These are phyloP conservation scores for Helenozyma rhizophorensis DNA, from an alignment of 805 yeast species.

Conservation along the genomic window DNA sequence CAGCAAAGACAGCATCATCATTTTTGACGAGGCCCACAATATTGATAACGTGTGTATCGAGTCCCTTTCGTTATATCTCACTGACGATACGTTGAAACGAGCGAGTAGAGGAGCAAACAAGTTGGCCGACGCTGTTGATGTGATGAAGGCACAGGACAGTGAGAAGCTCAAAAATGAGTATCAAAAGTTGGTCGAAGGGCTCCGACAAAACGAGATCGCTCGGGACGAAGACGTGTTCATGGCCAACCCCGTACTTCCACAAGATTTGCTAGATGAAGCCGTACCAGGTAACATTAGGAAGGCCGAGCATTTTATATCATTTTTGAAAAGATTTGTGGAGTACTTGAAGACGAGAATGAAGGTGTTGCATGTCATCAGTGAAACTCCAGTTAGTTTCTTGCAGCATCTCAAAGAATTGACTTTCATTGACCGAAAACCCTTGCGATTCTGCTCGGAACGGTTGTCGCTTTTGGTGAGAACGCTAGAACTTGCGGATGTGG, in stretches of 20 bases:
- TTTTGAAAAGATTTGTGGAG: conserved; percentile 87
- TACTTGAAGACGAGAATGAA: conserved; percentile 96
- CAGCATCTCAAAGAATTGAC: conserved; percentile 92
- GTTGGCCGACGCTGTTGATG: conserved; percentile 75
- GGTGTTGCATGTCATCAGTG: conserved; percentile 95
- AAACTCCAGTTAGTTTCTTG: conserved; percentile 88
- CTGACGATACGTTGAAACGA: conserved; percentile 80
- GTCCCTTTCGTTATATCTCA: conserved; percentile 84
- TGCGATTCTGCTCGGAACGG: conserved; percentile 88
- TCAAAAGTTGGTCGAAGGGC: conserved; percentile 83
- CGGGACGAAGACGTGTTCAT: conserved; percentile 63
- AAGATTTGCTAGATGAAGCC: conserved; percentile 84
- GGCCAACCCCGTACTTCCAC: conserved; percentile 83
- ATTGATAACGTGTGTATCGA: conserved; percentile 98
- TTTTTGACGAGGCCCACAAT: conserved; percentile 98
- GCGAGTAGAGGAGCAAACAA: conserved; percentile 86
- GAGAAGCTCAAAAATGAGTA: conserved; percentile 85
- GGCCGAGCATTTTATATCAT: conserved; percentile 95
- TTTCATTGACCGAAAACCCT: conserved; percentile 86
- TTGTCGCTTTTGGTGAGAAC: conserved; percentile 85
- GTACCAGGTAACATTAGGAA: conserved; percentile 96
- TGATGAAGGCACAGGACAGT: conserved; percentile 78
- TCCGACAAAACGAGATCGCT: conserved; percentile 73
- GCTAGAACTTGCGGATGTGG: conserved; percentile 79
- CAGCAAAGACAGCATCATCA: conserved; percentile 87